These are phyloP conservation scores for Pleurotus pulmonarius DNA, from an alignment of 768 basidiomycete genomes.

Conservation along the genomic window DNA sequence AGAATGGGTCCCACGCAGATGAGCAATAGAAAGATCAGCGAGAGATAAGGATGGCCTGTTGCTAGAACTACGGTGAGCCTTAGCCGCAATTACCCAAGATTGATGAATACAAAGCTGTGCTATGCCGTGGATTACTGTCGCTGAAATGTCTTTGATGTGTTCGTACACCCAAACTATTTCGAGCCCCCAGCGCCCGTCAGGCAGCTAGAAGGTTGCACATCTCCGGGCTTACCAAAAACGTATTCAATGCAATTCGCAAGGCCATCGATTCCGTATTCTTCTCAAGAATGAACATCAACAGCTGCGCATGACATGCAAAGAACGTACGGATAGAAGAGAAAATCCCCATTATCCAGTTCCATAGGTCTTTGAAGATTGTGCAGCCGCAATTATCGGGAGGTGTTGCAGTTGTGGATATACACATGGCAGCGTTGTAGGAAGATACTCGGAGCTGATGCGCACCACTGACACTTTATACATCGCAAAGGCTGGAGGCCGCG, in stretches of 20 bases:
- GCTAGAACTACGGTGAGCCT: background rate
- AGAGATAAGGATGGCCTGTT: background rate
- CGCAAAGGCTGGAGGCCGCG: background rate
- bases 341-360: slow-evolving; percentile 2
- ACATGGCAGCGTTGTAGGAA: background rate
- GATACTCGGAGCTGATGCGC: too few species aligned
- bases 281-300: background rate
- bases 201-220: too few species aligned
- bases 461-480: background rate
- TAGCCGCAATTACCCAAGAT: background rate
- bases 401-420: background rate
- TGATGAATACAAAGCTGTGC: background rate
- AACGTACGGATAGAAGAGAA: slow-evolving; percentile 1
- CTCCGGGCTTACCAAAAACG: background rate
- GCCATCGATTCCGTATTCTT: slow-evolving; percentile 2
- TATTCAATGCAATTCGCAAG: slow-evolving; percentile 1
- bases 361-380: slow-evolving; percentile 3
- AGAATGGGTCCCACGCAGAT: background rate
- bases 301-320: background rate
- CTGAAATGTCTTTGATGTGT: background rate
- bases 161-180: slow-evolving; percentile 2
- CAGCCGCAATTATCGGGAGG: slow-evolving; percentile 3
- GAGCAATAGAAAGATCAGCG: background rate
- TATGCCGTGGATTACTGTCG: background rate
- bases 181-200: too few species aligned